Base-by-base conservation (phyloP, 2,329 filamentous ascomycete genomes). In the Botryotinia calthae region DNA sequence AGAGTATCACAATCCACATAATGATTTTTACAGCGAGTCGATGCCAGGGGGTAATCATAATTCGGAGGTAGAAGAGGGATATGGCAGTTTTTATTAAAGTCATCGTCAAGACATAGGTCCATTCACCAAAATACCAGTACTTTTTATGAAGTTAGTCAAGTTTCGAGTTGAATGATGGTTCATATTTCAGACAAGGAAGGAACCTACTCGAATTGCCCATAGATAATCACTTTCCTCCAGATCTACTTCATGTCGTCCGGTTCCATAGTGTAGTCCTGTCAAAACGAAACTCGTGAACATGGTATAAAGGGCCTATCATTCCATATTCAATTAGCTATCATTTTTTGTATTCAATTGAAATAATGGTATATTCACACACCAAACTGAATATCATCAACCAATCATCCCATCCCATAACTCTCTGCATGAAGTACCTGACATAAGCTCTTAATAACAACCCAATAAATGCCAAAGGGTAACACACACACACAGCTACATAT, bases 391-490 rank as follows among this genome's bases (percentile, higher is more conserved):
- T n/a, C 37, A 68, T 68, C 48, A 68, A 25, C 65, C 65, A 42
- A 58, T 68, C 65, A 25, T 68, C 65, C 48, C 48, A 56, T 7
- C 65, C 65, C 48, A 68, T 68, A 25, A 56, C 8, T 12, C 42
- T 68, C 48, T 68, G 48, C n/a, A 68, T 68, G 2, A 56, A 40
- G 25, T 22, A 68, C 51, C 51, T 61, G 46, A 31, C 18, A 40
- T 85, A 90, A 74, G 87, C 16, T 31, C 65, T 37, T 2, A 68
- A 56, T 14, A 14, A 7, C 6, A 68, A n/a, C 9, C 46, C 65
- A 2, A 56, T 31, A 3, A 68, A 56, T 31, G 65, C 65, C 25
- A 56, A 31, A 31, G 65, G 48, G n/a, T 56, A 56, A n/a, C 51
- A 68, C 2, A 68, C 48, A 31, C 1, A 44, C 20, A 44, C 34